These are phyloP conservation scores for Xylaria sp. DNA, from an alignment of 2,329 filamentous ascomycete species.

Conservation along the genomic window DNA sequence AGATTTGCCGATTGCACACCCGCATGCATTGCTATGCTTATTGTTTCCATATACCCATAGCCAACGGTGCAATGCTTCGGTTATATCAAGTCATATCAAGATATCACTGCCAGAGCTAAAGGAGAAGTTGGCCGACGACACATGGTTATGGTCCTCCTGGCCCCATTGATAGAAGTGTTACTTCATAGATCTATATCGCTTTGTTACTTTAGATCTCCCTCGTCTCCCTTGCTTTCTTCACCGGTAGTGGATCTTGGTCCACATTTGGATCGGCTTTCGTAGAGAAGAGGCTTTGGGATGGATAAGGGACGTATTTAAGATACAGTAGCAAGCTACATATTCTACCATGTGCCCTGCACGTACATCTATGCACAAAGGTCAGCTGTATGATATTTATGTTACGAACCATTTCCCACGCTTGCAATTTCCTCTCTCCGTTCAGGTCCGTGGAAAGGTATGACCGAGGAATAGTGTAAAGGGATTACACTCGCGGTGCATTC, in stretches of 20 bases:
- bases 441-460: neutral
- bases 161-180: neutral
- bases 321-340: neutral
- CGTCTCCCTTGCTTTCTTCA: neutral
- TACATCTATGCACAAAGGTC: neutral
- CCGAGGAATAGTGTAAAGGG: neutral
- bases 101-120: neutral
- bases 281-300: neutral
- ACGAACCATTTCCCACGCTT: neutral
- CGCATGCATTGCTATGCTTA: neutral
- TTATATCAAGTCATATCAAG: neutral
- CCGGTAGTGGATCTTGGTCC: neutral
- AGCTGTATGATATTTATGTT: neutral
- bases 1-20: constrained; percentile 11
- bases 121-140: neutral
- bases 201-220: neutral
- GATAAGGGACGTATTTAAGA: neutral
- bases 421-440: neutral
- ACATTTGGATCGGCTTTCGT: neutral
- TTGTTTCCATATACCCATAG: neutral
- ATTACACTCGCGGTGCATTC: neutral
- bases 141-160: neutral
- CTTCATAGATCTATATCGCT: neutral
- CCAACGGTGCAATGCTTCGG: neutral
- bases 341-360: neutral